Conservation (phyloP, 331 rosid species). For the Malus hybrid region DNA sequence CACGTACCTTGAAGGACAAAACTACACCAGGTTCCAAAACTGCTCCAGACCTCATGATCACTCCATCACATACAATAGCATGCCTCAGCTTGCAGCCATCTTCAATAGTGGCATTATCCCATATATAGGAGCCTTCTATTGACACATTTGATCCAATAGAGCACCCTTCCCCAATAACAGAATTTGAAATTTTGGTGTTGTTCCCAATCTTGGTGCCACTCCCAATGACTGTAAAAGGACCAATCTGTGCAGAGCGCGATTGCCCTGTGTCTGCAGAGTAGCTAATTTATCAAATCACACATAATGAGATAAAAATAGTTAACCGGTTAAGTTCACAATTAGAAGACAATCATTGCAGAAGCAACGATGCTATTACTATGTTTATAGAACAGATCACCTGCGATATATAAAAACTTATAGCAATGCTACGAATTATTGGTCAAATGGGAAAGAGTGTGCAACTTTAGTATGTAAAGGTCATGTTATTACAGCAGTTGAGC, state of each 20-base stretch:
- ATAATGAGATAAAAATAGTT: background rate
- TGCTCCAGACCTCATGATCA: constrained; percentile 61
- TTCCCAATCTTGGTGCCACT: constrained; percentile 72
- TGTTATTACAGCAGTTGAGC: background rate
- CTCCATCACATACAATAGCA: constrained; percentile 92
- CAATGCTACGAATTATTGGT: background rate
- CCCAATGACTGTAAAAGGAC: constrained; percentile 83
- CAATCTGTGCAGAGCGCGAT: constrained; percentile 78
- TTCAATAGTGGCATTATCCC: constrained; percentile 78
- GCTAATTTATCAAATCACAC: constrained; percentile 18
- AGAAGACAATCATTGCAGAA: background rate
- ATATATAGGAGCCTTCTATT: constrained; percentile 83
- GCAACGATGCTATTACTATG: background rate
- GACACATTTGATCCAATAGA: constrained; percentile 71
- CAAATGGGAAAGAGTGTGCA: background rate
- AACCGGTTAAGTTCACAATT: constrained; percentile 1
- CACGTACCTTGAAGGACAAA: constrained; percentile 82
- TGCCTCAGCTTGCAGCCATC: constrained; percentile 82
- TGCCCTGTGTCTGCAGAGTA: constrained; percentile 60
- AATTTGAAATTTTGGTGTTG: constrained; percentile 54
- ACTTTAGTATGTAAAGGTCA: background rate
- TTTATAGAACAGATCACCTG: background rate
- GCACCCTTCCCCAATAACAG: constrained; percentile 84
- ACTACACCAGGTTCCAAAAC: constrained; percentile 81
- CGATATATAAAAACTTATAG: background rate